Conservation (phyloP, 176 grass and related monocot genomes). For the Bothriochloa decipiens region DNA sequence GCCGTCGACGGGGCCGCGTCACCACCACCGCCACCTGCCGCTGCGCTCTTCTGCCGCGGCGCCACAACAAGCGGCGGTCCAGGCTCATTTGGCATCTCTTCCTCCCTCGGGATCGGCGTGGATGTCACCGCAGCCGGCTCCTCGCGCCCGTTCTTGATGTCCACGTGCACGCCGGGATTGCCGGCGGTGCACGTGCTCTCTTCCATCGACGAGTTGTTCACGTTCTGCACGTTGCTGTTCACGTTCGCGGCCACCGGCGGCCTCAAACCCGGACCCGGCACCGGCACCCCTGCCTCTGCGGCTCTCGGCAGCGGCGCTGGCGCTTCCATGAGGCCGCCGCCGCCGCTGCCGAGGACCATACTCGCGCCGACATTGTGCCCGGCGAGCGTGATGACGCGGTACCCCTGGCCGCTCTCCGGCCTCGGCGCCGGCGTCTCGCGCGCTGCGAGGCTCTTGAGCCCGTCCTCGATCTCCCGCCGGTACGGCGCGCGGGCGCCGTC, state of each 20-base stretch:
- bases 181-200: slow-evolving; percentile 64
- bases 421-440: slow-evolving; percentile 13
- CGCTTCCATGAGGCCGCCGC: not conserved
- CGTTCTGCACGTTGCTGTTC: slow-evolving; percentile 87
- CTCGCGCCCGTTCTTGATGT: slow-evolving; percentile 49
- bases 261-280: not conserved
- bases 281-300: not conserved
- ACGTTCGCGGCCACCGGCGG: slow-evolving; percentile 50
- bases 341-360: slow-evolving; percentile 59
- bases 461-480: slow-evolving; percentile 63
- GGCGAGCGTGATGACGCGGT: slow-evolving; percentile 69
- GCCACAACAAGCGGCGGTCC: not conserved
- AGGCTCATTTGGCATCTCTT: slow-evolving; percentile 12
- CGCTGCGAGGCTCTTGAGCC: slow-evolving; percentile 51
- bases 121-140: not conserved
- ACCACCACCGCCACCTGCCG: not conserved
- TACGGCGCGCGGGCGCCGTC: slow-evolving; percentile 47
- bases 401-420: slow-evolving; percentile 23
- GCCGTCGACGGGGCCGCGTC: not conserved
- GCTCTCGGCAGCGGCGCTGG: not conserved
- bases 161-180: slow-evolving; percentile 70
- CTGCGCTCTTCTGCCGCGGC: slow-evolving; percentile 16
- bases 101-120: not conserved
- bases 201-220: slow-evolving; percentile 89
- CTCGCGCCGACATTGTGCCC: slow-evolving; percentile 79